These are phyloP conservation scores for Bigelowiella natans DNA, from an alignment of 78 protist species.

Conservation along the genomic window DNA sequence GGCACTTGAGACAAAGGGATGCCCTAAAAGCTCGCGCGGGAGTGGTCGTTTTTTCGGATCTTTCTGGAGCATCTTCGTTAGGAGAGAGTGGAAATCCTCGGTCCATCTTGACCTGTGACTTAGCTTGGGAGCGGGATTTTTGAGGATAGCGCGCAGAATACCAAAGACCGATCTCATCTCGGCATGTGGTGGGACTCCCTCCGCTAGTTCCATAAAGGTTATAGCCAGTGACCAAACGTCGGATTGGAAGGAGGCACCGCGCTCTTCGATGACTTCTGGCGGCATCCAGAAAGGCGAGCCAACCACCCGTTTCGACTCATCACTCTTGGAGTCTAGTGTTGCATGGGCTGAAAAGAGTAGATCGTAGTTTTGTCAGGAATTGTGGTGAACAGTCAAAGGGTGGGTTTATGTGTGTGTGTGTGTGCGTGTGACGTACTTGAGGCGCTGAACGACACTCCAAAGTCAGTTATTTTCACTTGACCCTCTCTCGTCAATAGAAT, in stretches of 20 bases:
- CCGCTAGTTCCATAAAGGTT: conserved; percentile 31
- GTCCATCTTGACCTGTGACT: not conserved
- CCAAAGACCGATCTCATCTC: not conserved
- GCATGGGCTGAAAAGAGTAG: too few relatives aligned
- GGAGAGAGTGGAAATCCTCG: not conserved
- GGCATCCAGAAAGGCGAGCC: conserved; percentile 1
- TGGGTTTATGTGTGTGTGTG: not conserved
- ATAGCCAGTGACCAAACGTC: conserved; percentile 40
- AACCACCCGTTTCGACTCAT: too few relatives aligned
- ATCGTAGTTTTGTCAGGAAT: too few relatives aligned
- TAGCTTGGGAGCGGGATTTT: not conserved
- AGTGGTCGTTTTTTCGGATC: not conserved
- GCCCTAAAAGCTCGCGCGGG: too few relatives aligned
- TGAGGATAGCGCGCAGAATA: not conserved
- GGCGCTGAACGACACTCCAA: not conserved
- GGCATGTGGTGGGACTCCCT: conserved; percentile 18
- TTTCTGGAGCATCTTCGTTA: not conserved
- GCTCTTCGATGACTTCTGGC: not conserved
- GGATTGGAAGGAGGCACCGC: not conserved
- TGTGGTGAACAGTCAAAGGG: too few relatives aligned
- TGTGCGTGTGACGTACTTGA: not conserved
- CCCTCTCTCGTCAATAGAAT: not conserved
- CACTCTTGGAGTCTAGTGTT: too few relatives aligned
- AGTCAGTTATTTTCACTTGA: not conserved
- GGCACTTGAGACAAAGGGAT: too few relatives aligned